phyloP scores from a whole-genome alignment of 2,329 filamentous ascomycete genomes.

The Pseudocercospora vitis region DNA sequence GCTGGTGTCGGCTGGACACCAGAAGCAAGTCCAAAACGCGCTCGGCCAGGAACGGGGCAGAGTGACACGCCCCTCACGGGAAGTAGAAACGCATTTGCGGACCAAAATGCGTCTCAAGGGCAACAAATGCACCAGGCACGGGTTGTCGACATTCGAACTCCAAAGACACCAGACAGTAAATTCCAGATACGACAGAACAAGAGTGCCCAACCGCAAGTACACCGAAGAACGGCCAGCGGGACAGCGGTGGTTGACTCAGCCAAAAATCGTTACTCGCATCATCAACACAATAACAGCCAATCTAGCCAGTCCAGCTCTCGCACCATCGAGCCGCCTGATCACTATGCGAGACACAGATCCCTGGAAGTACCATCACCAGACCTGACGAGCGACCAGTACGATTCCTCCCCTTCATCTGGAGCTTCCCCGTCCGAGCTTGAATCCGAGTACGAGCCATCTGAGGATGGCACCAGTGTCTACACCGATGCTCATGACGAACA shows the following conservation, averaged over 20 bases:
- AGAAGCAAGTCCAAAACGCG: slow-evolving; percentile 15
- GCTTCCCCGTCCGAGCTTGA: slow-evolving; percentile 18
- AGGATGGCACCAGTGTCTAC: slow-evolving; percentile 41
- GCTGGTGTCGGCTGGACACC: slow-evolving; percentile 30
- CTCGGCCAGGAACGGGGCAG: slow-evolving; percentile 17
- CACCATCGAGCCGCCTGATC: slow-evolving; percentile 11
- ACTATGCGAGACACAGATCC: slow-evolving; percentile 25
- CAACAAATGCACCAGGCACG: slow-evolving; percentile 17
- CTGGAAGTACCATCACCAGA: slow-evolving; percentile 22
- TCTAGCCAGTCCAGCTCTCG: slow-evolving; percentile 15
- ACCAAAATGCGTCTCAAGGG: slow-evolving; percentile 19
- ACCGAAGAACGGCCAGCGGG: slow-evolving; percentile 32
- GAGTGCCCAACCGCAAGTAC: slow-evolving; percentile 11
- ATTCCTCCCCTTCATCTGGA: slow-evolving; percentile 27
- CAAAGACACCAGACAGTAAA: slow-evolving; percentile 21
- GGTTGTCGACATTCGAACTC: slow-evolving; percentile 16
- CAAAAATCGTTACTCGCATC: slow-evolving; percentile 30
- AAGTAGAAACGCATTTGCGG: slow-evolving; percentile 33
- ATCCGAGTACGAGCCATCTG: slow-evolving; percentile 24
- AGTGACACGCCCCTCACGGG: slow-evolving; percentile 12
- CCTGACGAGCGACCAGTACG: slow-evolving; percentile 13
- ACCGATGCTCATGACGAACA: slow-evolving; percentile 43
- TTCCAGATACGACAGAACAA: slow-evolving; percentile 14
- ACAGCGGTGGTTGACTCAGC: slow-evolving; percentile 30
- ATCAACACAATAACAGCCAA: slow-evolving; percentile 24